These are phyloP conservation scores for Babesia caballi DNA, from an alignment of 169 alveolate species.

Conservation along the genomic window DNA sequence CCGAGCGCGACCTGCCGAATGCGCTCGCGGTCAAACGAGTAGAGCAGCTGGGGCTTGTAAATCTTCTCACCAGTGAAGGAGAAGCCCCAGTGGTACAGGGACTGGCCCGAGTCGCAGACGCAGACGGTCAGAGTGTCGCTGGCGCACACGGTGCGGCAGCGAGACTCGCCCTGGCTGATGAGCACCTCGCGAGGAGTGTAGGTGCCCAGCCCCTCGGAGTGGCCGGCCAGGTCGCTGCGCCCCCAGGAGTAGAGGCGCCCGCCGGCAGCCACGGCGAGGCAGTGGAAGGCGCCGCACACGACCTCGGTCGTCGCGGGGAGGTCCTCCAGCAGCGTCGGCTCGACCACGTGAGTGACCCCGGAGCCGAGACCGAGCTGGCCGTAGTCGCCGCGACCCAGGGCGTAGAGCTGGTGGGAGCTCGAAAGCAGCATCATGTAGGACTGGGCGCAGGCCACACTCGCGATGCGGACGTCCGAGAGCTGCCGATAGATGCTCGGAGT, in stretches of 20 bases:
- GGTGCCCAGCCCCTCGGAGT: conserved; percentile 30
- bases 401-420: conserved; percentile 53
- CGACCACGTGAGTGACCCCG: conserved; percentile 40
- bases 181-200: conserved; percentile 28
- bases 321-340: conserved; percentile 65
- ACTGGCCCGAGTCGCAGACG: conserved; percentile 60
- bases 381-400: conserved; percentile 75
- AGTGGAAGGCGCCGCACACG: conserved; percentile 72
- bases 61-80: conserved; percentile 69
- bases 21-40: conserved; percentile 53
- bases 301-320: conserved; percentile 53
- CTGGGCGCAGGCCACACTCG: conserved; percentile 66
- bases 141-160: conserved; percentile 17
- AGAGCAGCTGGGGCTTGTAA: conserved; percentile 67
- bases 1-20: conserved; percentile 75
- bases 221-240: conserved; percentile 74
- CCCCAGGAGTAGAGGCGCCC: conserved; percentile 74
- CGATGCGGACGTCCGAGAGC: conserved; percentile 65
- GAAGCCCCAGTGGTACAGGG: conserved; percentile 74
- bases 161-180: conserved; percentile 3
- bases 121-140: conserved; percentile 70
- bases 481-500: conserved; percentile 71
- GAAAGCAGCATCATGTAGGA: conserved; percentile 72
- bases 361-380: conserved; percentile 77
- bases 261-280: conserved; percentile 43